A percentile compares a stretch with the other conserved stretches of the same genome.
phyloP scores from a whole-genome alignment of 495 filamentous ascomycete species.

The Xanthoparmelia taractica region DNA sequence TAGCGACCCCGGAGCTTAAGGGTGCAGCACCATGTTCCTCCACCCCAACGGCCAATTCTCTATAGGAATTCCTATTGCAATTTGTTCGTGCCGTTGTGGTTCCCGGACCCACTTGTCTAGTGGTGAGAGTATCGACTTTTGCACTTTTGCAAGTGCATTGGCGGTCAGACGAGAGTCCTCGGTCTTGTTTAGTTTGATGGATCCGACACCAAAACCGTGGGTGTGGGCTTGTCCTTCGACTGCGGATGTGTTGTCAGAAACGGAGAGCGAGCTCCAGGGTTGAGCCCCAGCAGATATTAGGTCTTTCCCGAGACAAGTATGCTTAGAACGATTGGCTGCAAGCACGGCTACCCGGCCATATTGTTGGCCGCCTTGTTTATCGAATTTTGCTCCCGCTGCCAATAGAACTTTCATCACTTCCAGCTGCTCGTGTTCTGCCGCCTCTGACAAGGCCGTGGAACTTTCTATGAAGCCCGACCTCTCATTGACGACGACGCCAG shows the following conservation, averaged over 20 bases:
- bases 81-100: neutral
- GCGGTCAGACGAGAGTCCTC: too few species aligned
- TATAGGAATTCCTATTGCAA: neutral
- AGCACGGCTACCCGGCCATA: neutral
- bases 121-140: neutral
- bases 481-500: neutral
- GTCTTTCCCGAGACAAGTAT: neutral
- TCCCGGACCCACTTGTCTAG: neutral
- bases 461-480: neutral
- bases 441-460: neutral
- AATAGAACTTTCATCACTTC: neutral
- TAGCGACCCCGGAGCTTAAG: too few species aligned
- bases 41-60: too few species aligned
- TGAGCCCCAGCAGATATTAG: neutral
- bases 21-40: too few species aligned
- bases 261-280: neutral
- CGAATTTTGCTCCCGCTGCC: neutral
- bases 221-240: neutral
- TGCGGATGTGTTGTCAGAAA: neutral
- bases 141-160: too few species aligned
- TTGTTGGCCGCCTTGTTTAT: neutral
- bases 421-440: neutral
- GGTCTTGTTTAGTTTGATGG: too few species aligned
- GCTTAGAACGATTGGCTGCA: neutral
- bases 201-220: neutral